A percentile compares a stretch with the other conserved stretches of the same genome.
phyloP scores from a whole-genome alignment of 192 early-diverging fungal species.

The Phlyctochytrium arcticum region DNA sequence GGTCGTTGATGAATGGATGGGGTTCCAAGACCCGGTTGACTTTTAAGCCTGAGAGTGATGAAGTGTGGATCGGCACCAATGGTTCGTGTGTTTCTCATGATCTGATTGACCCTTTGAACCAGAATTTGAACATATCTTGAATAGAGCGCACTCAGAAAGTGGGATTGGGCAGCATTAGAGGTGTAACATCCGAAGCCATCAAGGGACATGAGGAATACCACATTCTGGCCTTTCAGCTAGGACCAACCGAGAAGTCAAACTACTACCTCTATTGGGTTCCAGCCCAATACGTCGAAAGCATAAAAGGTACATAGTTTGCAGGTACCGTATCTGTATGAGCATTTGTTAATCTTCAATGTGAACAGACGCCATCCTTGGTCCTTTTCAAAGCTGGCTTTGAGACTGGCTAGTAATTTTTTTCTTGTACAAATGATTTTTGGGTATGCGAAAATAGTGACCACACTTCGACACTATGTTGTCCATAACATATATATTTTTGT shows the following conservation, averaged over 20 bases:
- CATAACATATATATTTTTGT: too few species aligned
- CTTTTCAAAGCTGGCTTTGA: constrained; percentile 11
- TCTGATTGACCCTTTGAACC: neutral
- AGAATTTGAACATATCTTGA: neutral
- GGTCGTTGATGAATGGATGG: constrained; percentile 6
- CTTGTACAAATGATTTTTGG: neutral
- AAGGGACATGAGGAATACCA: constrained; percentile 22
- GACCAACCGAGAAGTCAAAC: constrained; percentile 27
- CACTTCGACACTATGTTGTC: too few species aligned
- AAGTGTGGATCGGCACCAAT: constrained; percentile 25
- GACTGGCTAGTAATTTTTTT: neutral
- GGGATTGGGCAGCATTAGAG: neutral
- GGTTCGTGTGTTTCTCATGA: constrained; percentile 1
- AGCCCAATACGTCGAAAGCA: constrained; percentile 21
- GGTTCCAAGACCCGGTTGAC: constrained; percentile 21
- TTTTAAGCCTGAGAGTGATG: constrained; percentile 17
- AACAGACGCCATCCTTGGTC: constrained; percentile 11
- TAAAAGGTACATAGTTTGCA: constrained; percentile 17
- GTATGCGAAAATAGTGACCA: too few species aligned
- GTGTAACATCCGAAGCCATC: constrained; percentile 15
- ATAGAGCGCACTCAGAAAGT: constrained; percentile 23
- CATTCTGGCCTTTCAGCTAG: constrained; percentile 22
- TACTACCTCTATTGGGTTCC: constrained; percentile 27
- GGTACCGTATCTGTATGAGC: neutral
- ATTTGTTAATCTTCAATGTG: neutral